Evolutionary conservation across 1,139 yeast species (phyloP).

Genomic region (Geotrichum reessii): DNA sequence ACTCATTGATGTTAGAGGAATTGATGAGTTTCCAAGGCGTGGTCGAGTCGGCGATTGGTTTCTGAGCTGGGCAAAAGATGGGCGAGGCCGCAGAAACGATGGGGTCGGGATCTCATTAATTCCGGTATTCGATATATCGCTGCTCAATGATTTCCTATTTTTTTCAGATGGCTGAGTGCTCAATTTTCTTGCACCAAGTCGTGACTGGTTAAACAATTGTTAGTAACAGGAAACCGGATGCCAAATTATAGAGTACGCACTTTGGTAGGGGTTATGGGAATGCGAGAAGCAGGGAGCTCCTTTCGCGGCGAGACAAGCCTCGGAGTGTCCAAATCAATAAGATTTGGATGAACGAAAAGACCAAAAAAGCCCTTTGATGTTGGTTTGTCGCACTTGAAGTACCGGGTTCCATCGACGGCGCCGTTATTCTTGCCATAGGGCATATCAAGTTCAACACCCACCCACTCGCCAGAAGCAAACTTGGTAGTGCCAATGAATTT

Average conservation of each 20-base stretch:
- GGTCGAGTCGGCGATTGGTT: neutral
- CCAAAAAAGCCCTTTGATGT: constrained; percentile 43
- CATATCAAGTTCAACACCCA: constrained; percentile 58
- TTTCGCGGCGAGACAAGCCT: neutral
- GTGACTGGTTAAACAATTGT: neutral
- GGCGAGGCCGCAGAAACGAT: neutral
- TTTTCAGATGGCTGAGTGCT: neutral
- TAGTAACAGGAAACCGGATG: neutral
- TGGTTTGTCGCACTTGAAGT: constrained; percentile 46
- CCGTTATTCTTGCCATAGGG: constrained; percentile 70
- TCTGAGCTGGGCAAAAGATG: neutral
- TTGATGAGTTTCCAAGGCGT: neutral
- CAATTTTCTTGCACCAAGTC: neutral
- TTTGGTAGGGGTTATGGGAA: constrained; percentile 1
- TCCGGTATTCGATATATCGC: neutral
- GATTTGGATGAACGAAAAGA: constrained; percentile 32
- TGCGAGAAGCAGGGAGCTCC: neutral
- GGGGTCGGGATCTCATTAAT: constrained; percentile 1
- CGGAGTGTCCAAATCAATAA: neutral
- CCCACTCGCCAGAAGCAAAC: constrained; percentile 58
- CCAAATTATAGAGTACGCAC: neutral
- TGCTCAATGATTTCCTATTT: neutral
- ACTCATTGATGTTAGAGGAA: neutral
- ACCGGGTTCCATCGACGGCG: constrained; percentile 50
- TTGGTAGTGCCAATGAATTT: constrained; percentile 44